Conservation (phyloP, 306 rosid genomes). For the Rubus parviflorus region DNA sequence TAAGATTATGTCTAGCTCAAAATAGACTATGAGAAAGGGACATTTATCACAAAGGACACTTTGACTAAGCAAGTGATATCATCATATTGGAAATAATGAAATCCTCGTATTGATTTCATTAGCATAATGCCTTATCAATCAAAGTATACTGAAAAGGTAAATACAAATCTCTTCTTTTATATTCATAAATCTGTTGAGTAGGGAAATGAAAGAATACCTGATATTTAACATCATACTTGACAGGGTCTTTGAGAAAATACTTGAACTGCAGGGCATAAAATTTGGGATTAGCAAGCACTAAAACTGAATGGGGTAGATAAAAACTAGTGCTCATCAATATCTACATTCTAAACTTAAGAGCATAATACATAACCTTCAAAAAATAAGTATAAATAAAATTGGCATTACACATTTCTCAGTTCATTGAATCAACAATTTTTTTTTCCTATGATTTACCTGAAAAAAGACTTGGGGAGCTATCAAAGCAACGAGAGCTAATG, state of each 20-base stretch:
- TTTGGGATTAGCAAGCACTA: neutral
- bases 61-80: neutral
- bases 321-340: neutral
- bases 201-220: conserved; percentile 36
- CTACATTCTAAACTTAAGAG: neutral
- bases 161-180: neutral
- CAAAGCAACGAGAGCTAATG: conserved; percentile 78
- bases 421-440: neutral
- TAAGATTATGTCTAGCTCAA: neutral
- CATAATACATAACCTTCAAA: neutral
- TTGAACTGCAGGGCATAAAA: conserved; percentile 39
- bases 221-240: conserved; percentile 61
- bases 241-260: conserved; percentile 66
- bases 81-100: neutral
- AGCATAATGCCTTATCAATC: neutral
- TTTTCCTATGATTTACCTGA: conserved; percentile 57
- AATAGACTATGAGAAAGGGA: neutral
- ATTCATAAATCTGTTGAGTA: neutral
- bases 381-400: neutral
- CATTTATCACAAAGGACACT: neutral
- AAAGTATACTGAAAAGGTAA: neutral
- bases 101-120: neutral
- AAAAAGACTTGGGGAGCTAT: conserved; percentile 81
- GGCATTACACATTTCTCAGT: neutral
- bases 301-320: neutral